Percentiles rank a stretch among this genome's conserved stretches.
These are phyloP conservation scores for Mercurialis annua DNA, from an alignment of 345 rosid genomes.

Conservation along the genomic window DNA sequence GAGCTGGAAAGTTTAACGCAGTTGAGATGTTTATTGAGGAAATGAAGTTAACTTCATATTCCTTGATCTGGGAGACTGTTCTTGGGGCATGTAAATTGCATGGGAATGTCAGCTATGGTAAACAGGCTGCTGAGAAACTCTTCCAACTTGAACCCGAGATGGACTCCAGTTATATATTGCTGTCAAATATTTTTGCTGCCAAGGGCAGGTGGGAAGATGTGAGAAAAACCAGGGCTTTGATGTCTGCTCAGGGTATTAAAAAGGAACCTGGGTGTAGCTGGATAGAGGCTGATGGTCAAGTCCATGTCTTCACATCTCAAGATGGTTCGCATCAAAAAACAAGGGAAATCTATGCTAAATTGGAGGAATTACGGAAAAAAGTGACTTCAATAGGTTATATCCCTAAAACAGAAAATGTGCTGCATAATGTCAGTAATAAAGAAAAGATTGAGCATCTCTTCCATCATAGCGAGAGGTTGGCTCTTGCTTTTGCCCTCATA, in stretches of 20 bases:
- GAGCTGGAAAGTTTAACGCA: conserved; percentile 36
- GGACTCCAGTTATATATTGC: conserved; percentile 31
- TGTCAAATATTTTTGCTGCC: conserved; percentile 37
- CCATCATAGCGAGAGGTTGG: conserved; percentile 28
- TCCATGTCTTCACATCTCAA: conserved; percentile 31
- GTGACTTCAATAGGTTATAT: conserved; percentile 13
- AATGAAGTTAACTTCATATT: conserved; percentile 19
- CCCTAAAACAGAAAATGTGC: conserved; percentile 18
- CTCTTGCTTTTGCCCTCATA: conserved; percentile 25
- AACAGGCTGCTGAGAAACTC: conserved; percentile 33
- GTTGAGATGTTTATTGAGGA: conserved; percentile 32
- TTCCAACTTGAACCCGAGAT: conserved; percentile 35
- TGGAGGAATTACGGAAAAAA: conserved; percentile 22
- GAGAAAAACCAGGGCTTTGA: conserved; percentile 25
- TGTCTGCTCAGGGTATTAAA: conserved; percentile 29
- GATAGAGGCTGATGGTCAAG: conserved; percentile 28
- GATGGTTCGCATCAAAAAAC: conserved; percentile 32
- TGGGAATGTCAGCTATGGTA: conserved; percentile 35
- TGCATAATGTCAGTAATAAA: conserved; percentile 12
- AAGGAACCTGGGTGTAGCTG: conserved; percentile 40
- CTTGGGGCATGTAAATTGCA: conserved; percentile 36
- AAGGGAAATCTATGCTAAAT: conserved; percentile 21
- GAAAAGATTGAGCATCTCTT: conserved; percentile 19
- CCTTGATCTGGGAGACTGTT: conserved; percentile 42
- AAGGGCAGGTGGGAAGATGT: conserved; percentile 32